phyloP scores from a whole-genome alignment of 163 green algal genomes.

The Scenedesmus sp. region DNA sequence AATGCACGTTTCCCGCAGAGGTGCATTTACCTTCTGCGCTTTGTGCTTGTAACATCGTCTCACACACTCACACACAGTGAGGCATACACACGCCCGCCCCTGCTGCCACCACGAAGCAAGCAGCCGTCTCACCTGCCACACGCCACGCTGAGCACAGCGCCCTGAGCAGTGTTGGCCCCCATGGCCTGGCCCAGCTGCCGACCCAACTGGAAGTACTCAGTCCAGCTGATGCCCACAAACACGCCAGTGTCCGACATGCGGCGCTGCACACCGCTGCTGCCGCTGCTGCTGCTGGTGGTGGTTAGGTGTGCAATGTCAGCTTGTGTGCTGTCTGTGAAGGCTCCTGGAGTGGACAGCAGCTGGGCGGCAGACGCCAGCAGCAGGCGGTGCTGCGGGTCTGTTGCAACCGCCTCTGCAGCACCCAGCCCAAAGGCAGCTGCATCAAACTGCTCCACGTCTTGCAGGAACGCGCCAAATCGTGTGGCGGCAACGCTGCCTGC shows the following conservation, averaged over 20 bases:
- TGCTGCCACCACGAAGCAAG: too few species aligned
- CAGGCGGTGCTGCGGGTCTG: slow-evolving; percentile 92
- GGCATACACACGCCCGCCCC: too few species aligned
- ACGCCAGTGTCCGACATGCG: slow-evolving; percentile 59
- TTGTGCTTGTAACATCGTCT: too few species aligned
- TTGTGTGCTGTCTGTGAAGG: not conserved
- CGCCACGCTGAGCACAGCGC: slow-evolving; percentile 67
- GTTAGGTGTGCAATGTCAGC: not conserved
- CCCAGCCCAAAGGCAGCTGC: slow-evolving; percentile 77
- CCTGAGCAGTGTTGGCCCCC: slow-evolving; percentile 65
- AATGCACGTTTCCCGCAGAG: too few species aligned
- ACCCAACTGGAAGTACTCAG: slow-evolving; percentile 73
- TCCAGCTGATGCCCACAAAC: slow-evolving; percentile 85
- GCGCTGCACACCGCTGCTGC: not conserved
- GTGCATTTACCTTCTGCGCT: too few species aligned
- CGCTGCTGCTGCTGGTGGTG: not conserved
- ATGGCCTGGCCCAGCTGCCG: slow-evolving; percentile 34
- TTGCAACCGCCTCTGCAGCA: slow-evolving; percentile 71
- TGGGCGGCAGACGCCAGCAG: slow-evolving; percentile 76
- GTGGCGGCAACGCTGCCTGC: not conserved
- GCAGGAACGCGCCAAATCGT: slow-evolving; percentile 85
- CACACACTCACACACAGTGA: too few species aligned
- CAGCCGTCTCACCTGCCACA: slow-evolving; percentile 31
- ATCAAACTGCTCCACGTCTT: slow-evolving; percentile 79
- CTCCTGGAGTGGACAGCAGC: slow-evolving; percentile 45